Base-by-base conservation (phyloP, 208 protist species). In the Giardia duodenalis region DNA sequence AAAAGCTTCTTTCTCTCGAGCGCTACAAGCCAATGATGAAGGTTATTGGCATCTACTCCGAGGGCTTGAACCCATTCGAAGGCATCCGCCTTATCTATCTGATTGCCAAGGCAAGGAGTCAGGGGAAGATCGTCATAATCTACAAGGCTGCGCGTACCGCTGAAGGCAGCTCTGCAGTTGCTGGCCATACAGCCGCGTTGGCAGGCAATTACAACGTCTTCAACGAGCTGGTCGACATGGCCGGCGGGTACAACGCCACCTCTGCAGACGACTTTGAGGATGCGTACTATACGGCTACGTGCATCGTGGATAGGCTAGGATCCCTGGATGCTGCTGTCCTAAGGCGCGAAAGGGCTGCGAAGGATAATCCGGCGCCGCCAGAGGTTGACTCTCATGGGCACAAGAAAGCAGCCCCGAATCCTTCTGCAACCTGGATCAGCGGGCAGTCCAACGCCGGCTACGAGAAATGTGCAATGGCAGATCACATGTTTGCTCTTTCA, bases 141-240 rank as follows among this genome's bases (percentile, higher is more conserved):
- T 94, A 94, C 92, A 94, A 94, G 39, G 88, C 93, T 46, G 93
- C 93, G 10, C 0, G 93, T 10, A 67, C 92, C 87, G 39, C 67
- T 1, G 46, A 45, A 47, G 93, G 93, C 44, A 4, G 30, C 0
- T 67, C 76, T n/a, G 93, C 93, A 47, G 93, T 92, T 30, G 42
- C 93, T 4, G 93, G 93, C 10, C 93, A 94, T 86, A 94, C 93
- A 30, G 93, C 93, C n/a, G 91, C 93, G 0, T 93, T 94, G 87
- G 93, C 93, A 44, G 93, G 93, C 0, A 92, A 93, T 87, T 94
- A 94, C 88, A 10, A 67, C 0, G 93, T 93, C 92, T 93, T 94
- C 67, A 90, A 42, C 0, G 2, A 86, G 0, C 48, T 94, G 45
- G 0, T 94, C 0, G 0, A 46, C 19, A 2, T 92, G 2, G 45